Base-by-base conservation (phyloP, 768 basidiomycete species). In the Russula foetens region DNA sequence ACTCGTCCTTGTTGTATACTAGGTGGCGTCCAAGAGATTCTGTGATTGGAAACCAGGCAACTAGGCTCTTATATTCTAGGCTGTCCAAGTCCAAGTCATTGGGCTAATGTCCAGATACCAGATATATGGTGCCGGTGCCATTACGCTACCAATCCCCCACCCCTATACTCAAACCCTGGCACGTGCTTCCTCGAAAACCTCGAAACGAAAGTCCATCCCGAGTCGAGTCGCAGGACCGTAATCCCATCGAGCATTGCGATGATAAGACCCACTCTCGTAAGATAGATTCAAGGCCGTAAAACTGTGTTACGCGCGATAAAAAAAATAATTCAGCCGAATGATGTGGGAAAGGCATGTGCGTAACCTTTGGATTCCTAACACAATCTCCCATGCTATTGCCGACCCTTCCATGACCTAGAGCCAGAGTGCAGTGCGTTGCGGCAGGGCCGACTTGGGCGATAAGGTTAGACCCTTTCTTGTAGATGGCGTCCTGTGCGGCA, bases 391-490 rank as follows among this genome's bases (percentile, higher is more conserved):
- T 78, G 49, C 84, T 81, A 60, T 80, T 83, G 26, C 83, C 74
- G 7, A 94, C 76, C 74, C 95, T 93, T 91, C 85, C 91, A 98
- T 95, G 44, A 93, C 85, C 61, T 86, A 85, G 59, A 94, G 66
- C n/a, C n/a, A n/a, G n/a, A n/a, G n/a, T n/a, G 73, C 98, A 99
- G 72, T 94, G 88, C 67, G 82, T 81, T 17, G 84, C 81, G 24
- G 79, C 74, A 7, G 70, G 75, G 29, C 83, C 82, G 43, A 80
- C 75, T 19, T 70, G 70, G n/a, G 75, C 70, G 5, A 82, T 81
- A 47, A 90, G 71, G 0, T 68, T 69, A 33, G 74, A 70, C 26
- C 92, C 92, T 62, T 91, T 83, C 66, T 84, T 74, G 65, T 84
- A 79, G 59, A 97, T 73, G n/a, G 78, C 71, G 39, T 80, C 72